Base-by-base conservation (phyloP, 352 stramenopile genomes). In the Phytophthora sp. region DNA sequence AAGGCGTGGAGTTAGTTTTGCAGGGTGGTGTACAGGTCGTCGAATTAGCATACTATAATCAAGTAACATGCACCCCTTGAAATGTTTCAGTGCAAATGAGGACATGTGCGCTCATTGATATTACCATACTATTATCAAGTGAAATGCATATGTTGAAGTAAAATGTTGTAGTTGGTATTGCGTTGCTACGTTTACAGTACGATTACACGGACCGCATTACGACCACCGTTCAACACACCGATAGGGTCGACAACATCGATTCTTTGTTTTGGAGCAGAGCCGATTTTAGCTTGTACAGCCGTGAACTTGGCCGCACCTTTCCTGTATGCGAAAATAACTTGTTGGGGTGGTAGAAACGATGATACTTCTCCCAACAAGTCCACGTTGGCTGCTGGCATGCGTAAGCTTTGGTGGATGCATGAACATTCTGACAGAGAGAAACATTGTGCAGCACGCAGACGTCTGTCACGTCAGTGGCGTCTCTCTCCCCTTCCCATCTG, bases 361-460 rank as follows among this genome's bases (percentile, higher is more conserved):
- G 27, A 26, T 37, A 50, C 43, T 50, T 50, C 24, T 50, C 43
- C 43, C 43, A 50, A 24, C 26, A 50, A 12, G 43, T 38, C 43
- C 43, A 50, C 6, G 43, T 37, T 9, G 4, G 15, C 13, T 24
- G 24, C 7, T 5, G 13, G 17, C 26, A 50, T 7, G 26, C 24
- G n/a, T 27, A 50, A 1, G 24, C 13, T 15, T 21, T 37, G 21
- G 5, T 38, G 12, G 43, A 50, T 23, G 24, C 34, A 7, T 57
- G 42, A 10, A 70, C 39, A 27, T 23, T 44, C 32, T 49, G 50
- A 24, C 62, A 70, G 2, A 70, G 48, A 20, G 34, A 64, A 1
- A 64, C 61, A 21, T 49, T 41, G 53, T 70, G 61, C 37, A 45
- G 17, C 15, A 34, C 24, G 23, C 48, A 70, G 24, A 32, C 21